Conservation (phyloP, 768 basidiomycete genomes). For the Mycena pura region DNA sequence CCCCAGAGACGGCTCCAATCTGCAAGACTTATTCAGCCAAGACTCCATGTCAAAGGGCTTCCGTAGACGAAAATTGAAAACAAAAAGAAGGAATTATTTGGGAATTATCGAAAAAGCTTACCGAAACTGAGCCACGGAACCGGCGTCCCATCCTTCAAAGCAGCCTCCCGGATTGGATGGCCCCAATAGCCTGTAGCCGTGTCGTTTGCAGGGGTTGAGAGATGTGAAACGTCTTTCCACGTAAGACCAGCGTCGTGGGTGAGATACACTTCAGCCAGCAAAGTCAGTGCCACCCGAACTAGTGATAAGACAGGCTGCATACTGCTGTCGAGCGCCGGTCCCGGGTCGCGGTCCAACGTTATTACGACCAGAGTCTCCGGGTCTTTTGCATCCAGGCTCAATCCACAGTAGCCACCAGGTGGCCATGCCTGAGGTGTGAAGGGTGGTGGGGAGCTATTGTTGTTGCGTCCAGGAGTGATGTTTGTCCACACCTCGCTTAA, state of each 20-base stretch:
- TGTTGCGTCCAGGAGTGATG: slow-evolving; percentile 3
- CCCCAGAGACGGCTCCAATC: slow-evolving; percentile 8
- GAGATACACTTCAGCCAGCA: slow-evolving; percentile 8
- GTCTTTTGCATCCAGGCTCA: slow-evolving; percentile 7
- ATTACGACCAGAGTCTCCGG: slow-evolving; percentile 8
- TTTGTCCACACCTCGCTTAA: slow-evolving; percentile 6
- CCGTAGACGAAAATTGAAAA: background rate
- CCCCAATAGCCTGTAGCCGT: slow-evolving; percentile 8
- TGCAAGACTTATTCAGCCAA: slow-evolving; percentile 4
- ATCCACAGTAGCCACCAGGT: slow-evolving; percentile 6
- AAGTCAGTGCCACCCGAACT: slow-evolving; percentile 6
- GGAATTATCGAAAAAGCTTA: slow-evolving; percentile 1
- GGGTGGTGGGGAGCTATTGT: slow-evolving; percentile 4
- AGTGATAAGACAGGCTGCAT: slow-evolving; percentile 3
- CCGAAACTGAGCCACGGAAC: slow-evolving; percentile 9
- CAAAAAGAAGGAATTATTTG: no score
- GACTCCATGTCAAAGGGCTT: slow-evolving; percentile 1
- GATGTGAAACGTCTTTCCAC: slow-evolving; percentile 2
- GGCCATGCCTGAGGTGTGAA: slow-evolving; percentile 6
- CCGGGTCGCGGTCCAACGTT: slow-evolving; percentile 6
- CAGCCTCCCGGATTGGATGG: slow-evolving; percentile 7
- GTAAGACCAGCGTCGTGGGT: slow-evolving; percentile 4
- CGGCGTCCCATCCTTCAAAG: slow-evolving; percentile 4
- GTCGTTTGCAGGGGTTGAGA: slow-evolving; percentile 6
- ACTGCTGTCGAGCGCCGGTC: slow-evolving; percentile 7